phyloP scores from a whole-genome alignment of 371 early-diverging fungal species.

The Nosema granulosis region DNA sequence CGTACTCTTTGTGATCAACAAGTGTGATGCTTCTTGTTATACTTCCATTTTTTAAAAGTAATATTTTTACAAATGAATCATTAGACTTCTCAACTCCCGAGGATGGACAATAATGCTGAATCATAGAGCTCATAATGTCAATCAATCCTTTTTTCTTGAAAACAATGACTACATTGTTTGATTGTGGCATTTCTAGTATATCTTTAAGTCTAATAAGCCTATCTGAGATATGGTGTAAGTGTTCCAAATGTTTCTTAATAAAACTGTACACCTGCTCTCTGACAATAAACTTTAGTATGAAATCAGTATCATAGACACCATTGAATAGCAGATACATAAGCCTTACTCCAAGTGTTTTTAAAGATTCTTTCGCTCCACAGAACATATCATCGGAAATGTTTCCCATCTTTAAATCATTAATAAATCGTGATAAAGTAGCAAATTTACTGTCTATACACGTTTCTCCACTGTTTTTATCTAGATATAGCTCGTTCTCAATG shows the following conservation, averaged over 20 bases:
- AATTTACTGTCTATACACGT: background rate
- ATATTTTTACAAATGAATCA: no score
- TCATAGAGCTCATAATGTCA: no score
- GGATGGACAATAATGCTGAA: no score
- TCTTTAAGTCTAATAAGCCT: background rate
- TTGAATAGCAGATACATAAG: background rate
- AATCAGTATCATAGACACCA: background rate
- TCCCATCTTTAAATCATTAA: background rate
- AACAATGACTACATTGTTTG: background rate
- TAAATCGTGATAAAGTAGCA: background rate
- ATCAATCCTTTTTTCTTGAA: background rate
- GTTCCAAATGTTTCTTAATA: background rate
- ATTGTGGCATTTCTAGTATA: background rate
- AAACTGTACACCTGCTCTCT: background rate
- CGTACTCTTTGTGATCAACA: no score
- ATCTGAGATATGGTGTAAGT: background rate
- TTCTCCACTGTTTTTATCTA: background rate
- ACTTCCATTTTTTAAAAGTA: no score
- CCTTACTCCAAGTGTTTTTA: background rate
- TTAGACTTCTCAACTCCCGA: no score
- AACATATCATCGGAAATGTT: no score
- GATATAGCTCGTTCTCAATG: background rate
- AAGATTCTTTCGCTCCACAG: background rate
- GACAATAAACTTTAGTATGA: background rate
- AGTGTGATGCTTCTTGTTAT: no score